Evolutionary conservation across 2,329 filamentous ascomycete genomes (phyloP).

Genomic region (Elsinoe fawcettii): DNA sequence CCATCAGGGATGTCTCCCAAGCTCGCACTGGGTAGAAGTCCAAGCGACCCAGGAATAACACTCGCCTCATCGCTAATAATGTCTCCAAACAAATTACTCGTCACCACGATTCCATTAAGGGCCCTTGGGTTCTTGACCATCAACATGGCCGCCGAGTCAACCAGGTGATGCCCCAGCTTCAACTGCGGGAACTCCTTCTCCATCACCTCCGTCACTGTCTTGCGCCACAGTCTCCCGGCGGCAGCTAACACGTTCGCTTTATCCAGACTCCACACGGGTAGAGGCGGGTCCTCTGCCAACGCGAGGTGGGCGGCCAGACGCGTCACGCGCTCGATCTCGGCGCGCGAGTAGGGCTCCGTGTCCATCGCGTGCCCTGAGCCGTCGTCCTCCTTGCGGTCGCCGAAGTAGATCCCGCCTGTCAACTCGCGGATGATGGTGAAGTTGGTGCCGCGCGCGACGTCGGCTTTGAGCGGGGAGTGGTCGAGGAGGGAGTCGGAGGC

Average conservation of each 20-base stretch:
- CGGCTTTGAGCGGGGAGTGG: conserved; percentile 76
- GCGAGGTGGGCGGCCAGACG: conserved; percentile 76
- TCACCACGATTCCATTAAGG: conserved; percentile 85
- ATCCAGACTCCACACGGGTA: conserved; percentile 78
- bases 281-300: conserved; percentile 64
- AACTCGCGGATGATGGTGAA: conserved; percentile 89
- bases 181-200: conserved; percentile 81
- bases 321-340: conserved; percentile 82
- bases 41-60: conserved; percentile 85
- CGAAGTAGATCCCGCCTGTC: conserved; percentile 92
- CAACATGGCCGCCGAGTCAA: conserved; percentile 94
- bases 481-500: conserved; percentile 78
- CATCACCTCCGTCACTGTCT: conserved; percentile 77
- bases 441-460: conserved; percentile 78
- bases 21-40: conserved; percentile 79
- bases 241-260: conserved; percentile 97
- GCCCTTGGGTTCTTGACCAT: conserved; percentile 89
- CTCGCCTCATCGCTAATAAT: conserved; percentile 94
- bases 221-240: conserved; percentile 71
- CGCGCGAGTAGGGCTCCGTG: conserved; percentile 75
- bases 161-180: conserved; percentile 78
- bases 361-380: conserved; percentile 70
- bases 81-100: conserved; percentile 90
- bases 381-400: conserved; percentile 73
- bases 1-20: conserved; percentile 80